Conservation (phyloP, 768 basidiomycete genomes). For the Erythrobasidium yunnanense region DNA sequence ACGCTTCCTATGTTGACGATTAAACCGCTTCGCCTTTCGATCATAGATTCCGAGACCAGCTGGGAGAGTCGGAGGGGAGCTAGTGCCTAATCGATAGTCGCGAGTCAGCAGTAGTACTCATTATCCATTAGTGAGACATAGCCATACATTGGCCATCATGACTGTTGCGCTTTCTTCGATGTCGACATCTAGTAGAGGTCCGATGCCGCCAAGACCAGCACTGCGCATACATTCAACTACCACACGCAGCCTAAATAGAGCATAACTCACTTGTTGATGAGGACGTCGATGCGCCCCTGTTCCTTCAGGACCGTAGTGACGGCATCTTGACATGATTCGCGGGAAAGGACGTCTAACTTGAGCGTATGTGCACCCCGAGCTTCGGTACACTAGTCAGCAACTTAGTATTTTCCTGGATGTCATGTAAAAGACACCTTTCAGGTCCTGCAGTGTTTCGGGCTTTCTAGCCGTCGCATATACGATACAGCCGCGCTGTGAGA, state of each 20-base stretch:
- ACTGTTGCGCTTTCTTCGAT: background rate
- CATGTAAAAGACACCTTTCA: too few species aligned
- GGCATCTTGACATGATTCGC: background rate
- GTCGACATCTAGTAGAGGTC: constrained; percentile 9
- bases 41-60: constrained; percentile 9
- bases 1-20: constrained; percentile 22
- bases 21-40: background rate
- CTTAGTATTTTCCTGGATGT: background rate
- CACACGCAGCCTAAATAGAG: background rate
- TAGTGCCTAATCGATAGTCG: background rate
- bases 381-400: background rate
- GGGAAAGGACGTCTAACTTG: background rate
- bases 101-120: background rate
- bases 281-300: constrained; percentile 12
- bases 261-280: constrained; percentile 5
- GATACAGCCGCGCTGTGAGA: background rate
- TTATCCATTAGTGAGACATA: background rate
- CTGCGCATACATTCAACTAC: background rate
- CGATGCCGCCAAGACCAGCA: constrained; percentile 8
- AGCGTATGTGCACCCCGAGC: background rate
- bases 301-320: background rate
- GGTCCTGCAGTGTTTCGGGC: background rate
- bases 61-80: constrained; percentile 3
- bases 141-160: background rate
- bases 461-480: background rate